phyloP scores from a whole-genome alignment of 345 rosid species.

The Pelargonium nanum region DNA sequence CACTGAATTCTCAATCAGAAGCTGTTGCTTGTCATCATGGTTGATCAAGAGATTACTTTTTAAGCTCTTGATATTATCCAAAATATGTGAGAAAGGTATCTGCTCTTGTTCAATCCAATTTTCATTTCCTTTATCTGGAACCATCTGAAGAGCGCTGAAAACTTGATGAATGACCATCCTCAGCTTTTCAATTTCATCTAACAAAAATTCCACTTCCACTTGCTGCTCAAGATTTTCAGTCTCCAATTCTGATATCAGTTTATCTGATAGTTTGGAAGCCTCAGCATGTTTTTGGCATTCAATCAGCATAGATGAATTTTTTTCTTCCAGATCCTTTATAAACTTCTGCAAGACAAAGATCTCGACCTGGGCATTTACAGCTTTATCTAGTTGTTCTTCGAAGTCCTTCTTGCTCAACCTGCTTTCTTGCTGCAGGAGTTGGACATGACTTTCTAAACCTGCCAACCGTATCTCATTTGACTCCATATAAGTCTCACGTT shows the following conservation, averaged over 20 bases:
- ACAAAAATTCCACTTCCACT: slow-evolving; percentile 53
- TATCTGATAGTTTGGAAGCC: slow-evolving; percentile 57
- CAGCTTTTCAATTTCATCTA: slow-evolving; percentile 56
- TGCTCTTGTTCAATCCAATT: slow-evolving; percentile 32
- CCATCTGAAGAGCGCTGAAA: slow-evolving; percentile 57
- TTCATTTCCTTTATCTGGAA: slow-evolving; percentile 24
- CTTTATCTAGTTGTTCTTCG: slow-evolving; percentile 85
- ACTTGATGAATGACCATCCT: slow-evolving; percentile 51
- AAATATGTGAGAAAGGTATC: slow-evolving; percentile 35
- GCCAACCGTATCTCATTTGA: slow-evolving; percentile 56
- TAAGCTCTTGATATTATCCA: slow-evolving; percentile 43
- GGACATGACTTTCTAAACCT: slow-evolving; percentile 58
- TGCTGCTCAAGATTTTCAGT: slow-evolving; percentile 77
- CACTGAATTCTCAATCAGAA: slow-evolving; percentile 67
- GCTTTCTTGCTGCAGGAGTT: slow-evolving; percentile 57
- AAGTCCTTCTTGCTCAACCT: slow-evolving; percentile 58
- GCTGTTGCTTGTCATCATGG: slow-evolving; percentile 52
- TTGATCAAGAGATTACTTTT: slow-evolving; percentile 39
- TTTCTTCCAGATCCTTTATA: slow-evolving; percentile 59
- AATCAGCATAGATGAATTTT: slow-evolving; percentile 50
- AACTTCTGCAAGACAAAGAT: slow-evolving; percentile 64
- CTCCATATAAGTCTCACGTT: slow-evolving; percentile 35
- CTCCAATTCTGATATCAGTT: slow-evolving; percentile 61
- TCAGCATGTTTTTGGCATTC: slow-evolving; percentile 69
- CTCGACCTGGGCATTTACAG: slow-evolving; percentile 71